Percentiles rank a stretch among this genome's conserved stretches.
Conservation (phyloP, 495 filamentous ascomycete species). For the Tuber calosporum region DNA sequence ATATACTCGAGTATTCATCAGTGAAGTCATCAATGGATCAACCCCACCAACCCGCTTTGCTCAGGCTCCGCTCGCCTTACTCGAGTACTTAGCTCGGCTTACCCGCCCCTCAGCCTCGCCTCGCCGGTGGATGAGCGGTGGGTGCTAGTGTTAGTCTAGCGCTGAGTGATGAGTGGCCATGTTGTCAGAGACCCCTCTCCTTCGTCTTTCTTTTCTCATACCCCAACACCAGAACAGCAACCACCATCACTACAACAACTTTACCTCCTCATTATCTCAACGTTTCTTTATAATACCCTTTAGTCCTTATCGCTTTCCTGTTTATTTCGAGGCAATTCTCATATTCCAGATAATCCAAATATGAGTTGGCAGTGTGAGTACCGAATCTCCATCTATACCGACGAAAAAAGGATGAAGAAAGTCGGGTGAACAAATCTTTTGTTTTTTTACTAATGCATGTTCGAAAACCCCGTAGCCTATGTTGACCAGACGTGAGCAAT, state of each 20-base stretch:
- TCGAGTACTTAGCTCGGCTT: background rate
- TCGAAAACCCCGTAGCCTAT: constrained; percentile 29
- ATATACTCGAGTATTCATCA: background rate
- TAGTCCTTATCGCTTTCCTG: background rate
- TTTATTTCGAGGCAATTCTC: background rate
- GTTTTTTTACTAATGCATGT: constrained; percentile 22
- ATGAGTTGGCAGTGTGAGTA: constrained; percentile 31
- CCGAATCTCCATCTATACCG: background rate
- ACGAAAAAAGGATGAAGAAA: background rate
- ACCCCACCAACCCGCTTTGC: constrained; percentile 10
- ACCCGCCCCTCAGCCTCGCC: constrained; percentile 14
- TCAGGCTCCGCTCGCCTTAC: background rate
- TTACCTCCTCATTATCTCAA: background rate
- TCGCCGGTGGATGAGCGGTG: background rate
- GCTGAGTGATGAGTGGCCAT: background rate
- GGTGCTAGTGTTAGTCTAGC: no score
- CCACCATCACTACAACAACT: background rate
- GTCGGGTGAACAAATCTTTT: background rate
- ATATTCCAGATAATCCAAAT: constrained; percentile 5
- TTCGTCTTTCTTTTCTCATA: constrained; percentile 20
- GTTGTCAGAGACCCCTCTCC: constrained; percentile 17
- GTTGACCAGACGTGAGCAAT: constrained; percentile 20
- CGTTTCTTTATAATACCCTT: constrained; percentile 1
- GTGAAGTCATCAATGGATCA: background rate
- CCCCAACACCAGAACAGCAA: constrained; percentile 2